A percentile compares a stretch with the other conserved stretches of the same genome.
phyloP scores from a whole-genome alignment of 768 basidiomycete genomes.

The Botryobasidium botryosum region DNA sequence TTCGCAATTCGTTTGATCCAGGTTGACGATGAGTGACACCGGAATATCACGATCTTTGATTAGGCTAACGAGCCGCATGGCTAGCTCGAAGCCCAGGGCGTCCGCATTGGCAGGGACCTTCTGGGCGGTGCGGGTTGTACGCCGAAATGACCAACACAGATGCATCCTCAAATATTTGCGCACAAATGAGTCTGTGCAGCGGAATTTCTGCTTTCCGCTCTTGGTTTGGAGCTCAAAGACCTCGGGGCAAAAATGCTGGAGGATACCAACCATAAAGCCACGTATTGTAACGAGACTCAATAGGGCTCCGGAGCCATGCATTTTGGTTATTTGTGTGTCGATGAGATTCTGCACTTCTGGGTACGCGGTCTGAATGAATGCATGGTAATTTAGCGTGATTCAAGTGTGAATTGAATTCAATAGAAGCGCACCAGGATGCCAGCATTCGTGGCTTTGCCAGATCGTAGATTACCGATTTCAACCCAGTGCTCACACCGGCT shows the following conservation, averaged over 20 bases:
- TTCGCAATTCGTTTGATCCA: slow-evolving; percentile 23
- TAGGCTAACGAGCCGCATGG: slow-evolving; percentile 15
- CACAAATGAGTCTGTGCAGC: slow-evolving; percentile 18
- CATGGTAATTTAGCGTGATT: background rate
- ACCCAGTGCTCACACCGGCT: no score
- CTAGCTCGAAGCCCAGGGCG: slow-evolving; percentile 11
- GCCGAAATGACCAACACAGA: slow-evolving; percentile 17
- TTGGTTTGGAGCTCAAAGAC: slow-evolving; percentile 16
- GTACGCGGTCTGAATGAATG: background rate
- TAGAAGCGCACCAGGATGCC: slow-evolving; percentile 1
- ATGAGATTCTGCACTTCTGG: background rate
- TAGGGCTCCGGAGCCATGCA: slow-evolving; percentile 14
- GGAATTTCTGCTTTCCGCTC: slow-evolving; percentile 20
- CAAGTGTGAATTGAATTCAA: background rate
- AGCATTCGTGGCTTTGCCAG: background rate
- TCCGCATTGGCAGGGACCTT: slow-evolving; percentile 21
- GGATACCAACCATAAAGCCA: slow-evolving; percentile 19
- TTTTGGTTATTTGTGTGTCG: background rate
- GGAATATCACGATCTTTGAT: slow-evolving; percentile 19
- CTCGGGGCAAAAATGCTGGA: slow-evolving; percentile 15
- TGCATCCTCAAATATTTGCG: slow-evolving; percentile 13
- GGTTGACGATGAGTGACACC: slow-evolving; percentile 18
- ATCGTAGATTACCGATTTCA: no score
- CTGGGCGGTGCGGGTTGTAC: slow-evolving; percentile 21
- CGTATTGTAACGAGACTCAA: slow-evolving; percentile 17